Percentiles rank a stretch among this genome's conserved stretches.
These are phyloP conservation scores for Yamadazyma friedrichii DNA, from an alignment of 1,139 yeast genomes.

Conservation along the genomic window DNA sequence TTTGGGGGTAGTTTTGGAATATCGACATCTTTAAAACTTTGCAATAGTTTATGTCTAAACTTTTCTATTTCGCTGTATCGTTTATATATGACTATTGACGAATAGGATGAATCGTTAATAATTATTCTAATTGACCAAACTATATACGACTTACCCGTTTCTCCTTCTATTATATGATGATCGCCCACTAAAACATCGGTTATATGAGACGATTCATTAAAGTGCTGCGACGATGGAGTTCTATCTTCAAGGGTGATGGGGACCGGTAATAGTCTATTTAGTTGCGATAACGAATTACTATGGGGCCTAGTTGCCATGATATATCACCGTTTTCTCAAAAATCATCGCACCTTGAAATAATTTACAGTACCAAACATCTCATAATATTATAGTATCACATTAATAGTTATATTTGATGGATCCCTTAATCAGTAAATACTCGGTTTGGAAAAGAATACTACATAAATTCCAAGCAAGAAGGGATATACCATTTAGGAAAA, in stretches of 20 bases:
- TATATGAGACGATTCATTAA: conserved; percentile 24
- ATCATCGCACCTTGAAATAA: no score
- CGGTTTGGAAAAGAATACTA: conserved; percentile 43
- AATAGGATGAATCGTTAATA: conserved; percentile 42
- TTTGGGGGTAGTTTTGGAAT: conserved; percentile 72
- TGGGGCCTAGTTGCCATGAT: conserved; percentile 9
- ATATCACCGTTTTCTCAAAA: not conserved
- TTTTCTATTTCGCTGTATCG: conserved; percentile 64
- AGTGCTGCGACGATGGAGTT: conserved; percentile 13
- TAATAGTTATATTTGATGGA: conserved; percentile 27
- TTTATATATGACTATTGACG: conserved; percentile 52
- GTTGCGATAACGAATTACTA: conserved; percentile 23
- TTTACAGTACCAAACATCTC: no score
- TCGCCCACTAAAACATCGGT: conserved; percentile 42
- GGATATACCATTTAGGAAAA: conserved; percentile 62
- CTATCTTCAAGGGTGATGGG: conserved; percentile 32
- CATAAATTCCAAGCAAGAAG: conserved; percentile 62
- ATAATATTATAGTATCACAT: no score
- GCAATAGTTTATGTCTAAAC: conserved; percentile 43
- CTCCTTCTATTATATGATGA: conserved; percentile 38
- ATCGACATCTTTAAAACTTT: conserved; percentile 33
- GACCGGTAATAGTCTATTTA: conserved; percentile 36
- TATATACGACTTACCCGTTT: conserved; percentile 38
- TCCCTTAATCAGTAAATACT: conserved; percentile 35
- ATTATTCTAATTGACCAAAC: conserved; percentile 50